Evolutionary conservation across 441 rosid species (phyloP), one percentile per base, ranked within the genome.

Genomic region (Raphanus hybrid): DNA sequence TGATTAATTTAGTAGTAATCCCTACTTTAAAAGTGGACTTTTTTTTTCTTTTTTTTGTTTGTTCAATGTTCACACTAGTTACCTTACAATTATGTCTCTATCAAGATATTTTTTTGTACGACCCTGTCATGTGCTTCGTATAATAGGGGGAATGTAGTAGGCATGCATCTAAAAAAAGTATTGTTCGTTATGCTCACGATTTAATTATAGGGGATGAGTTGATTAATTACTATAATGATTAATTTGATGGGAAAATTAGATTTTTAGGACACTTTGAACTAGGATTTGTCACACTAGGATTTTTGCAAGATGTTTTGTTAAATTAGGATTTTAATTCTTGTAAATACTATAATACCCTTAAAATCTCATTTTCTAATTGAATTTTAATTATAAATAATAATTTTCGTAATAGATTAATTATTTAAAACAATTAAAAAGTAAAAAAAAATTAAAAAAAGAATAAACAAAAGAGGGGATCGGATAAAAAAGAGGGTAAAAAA

Each of bases 71-170:
- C 76, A 77, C 68, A 78, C 69, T 72, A 67, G 41, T 65, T 71
- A 32, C 6, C 18, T 70, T 43, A 5, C 26, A 23, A 23, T 23
- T 6, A 57, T 57, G 76, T 48, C 58, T 57, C 67, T 8, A 18
- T 77, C 75, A 43, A 16, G 16, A 35, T 57, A 3, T 41, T 11
- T 54, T 23, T 11, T 45, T 16, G 50, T 37, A 37, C 32, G 62
- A 59, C 57, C 48, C 72, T 66, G 3, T 72, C 59, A 78, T 78
- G 77, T 73, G 74, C 65, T 67, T 71, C 35, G 57, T 50, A 11
- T 69, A 2, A 34, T 71, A 71, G 57, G 76, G 72, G 11, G 72
- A 77, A 71, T 71, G 29, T 71, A 45, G 65, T 72, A 60, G 64
- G 69, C 81, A 67, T 73, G 74, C 77, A 66, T 26, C 34, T 29